Conservation (phyloP, 129 eudicot species). For the Flaveria ramosissima region DNA sequence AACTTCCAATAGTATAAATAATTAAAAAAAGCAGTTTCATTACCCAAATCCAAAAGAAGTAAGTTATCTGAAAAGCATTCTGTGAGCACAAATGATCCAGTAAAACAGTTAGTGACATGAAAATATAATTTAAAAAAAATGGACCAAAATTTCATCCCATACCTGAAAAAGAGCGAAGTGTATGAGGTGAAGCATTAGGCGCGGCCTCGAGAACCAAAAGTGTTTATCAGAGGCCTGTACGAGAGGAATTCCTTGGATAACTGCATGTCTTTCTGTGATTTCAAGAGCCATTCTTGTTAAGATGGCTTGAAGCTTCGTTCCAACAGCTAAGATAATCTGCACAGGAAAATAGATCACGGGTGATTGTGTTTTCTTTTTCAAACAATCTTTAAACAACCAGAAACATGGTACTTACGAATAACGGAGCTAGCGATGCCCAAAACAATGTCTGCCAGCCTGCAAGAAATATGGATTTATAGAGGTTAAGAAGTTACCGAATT, state of each 20-base stretch:
- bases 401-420: constrained; percentile 53
- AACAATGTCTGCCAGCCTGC: constrained; percentile 81
- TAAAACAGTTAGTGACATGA: constrained; percentile 16
- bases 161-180: constrained; percentile 95
- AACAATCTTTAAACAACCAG: not conserved
- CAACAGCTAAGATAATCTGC: constrained; percentile 81
- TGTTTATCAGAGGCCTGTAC: constrained; percentile 80
- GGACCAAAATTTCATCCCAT: not conserved
- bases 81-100: constrained; percentile 39
- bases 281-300: constrained; percentile 80
- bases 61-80: constrained; percentile 96
- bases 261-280: constrained; percentile 75
- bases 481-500: not conserved
- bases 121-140: not conserved
- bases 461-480: not conserved
- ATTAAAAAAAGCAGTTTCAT: not conserved
- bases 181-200: constrained; percentile 69
- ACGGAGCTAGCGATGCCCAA: constrained; percentile 89
- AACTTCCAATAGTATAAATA: not conserved
- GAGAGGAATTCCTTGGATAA: constrained; percentile 89
- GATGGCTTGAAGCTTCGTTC: constrained; percentile 88
- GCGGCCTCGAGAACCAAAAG: constrained; percentile 87
- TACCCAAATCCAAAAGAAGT: constrained; percentile 96
- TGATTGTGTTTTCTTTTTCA: not conserved
- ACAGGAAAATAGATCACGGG: not conserved